Evolutionary conservation across 441 rosid species (phyloP), one percentile per base, ranked within the genome.

Genomic region (Raphanus hybrid): DNA sequence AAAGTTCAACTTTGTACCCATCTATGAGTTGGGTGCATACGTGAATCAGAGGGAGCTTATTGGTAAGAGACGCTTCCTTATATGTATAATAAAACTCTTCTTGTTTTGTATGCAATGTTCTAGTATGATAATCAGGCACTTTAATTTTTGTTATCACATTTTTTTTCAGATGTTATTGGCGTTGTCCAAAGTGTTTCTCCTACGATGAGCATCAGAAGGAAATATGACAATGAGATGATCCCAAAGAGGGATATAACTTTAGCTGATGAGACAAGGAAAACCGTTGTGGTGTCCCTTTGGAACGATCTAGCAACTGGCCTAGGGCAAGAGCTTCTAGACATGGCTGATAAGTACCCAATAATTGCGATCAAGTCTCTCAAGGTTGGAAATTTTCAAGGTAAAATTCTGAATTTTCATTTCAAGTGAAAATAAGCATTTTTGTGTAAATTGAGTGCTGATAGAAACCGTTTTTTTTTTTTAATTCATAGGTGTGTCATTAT

Each of bases 341-440:
- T 71, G 71, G 87, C 88, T 81, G 90, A 85, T 78, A 73, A 84
- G 64, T 84, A 85, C 1, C 96, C 96, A 1, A 61, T 88, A 2
- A 86, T 92, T 72, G 93, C 94, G 8, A 85, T 93, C n/a, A 91
- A 91, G 83, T 85, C 89, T 64, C 87, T 93, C 15, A 91, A 78
- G 78, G 96, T 89, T 76, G 87, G 96, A 23, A 93, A 93, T 20
- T 93, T 91, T 80, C 96, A 91, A 89, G 98, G 98, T 15, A 41
- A 60, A 35, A 35, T 6, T 35, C 6, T 35, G 39, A 23, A 23
- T 23, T 23, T 23, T 23, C 26, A 23, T 23, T 23, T 23, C 26
- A 23, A 23, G 26, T 35, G 39, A 35, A 35, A 35, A 1, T 35
- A 35, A 35, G 39, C 39, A 35, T 35, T 35, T 23, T 35, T 35